Evolutionary conservation across 169 alveolate species (phyloP).

Genomic region (Gregarina niphandrodes): DNA sequence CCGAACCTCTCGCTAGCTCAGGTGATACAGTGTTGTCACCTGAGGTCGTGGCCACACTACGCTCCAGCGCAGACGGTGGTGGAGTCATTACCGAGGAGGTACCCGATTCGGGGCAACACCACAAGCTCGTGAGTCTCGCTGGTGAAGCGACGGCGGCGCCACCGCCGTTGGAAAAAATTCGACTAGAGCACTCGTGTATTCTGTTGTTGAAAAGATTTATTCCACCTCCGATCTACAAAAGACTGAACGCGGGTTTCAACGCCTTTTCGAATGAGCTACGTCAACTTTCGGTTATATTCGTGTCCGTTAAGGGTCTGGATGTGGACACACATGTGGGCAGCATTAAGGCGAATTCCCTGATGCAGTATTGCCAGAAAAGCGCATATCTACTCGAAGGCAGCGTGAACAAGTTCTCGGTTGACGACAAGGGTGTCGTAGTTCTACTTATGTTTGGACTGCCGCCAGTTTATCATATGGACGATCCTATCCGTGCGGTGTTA

Average conservation of each 20-base stretch:
- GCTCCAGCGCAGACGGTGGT: too few species aligned
- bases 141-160: neutral
- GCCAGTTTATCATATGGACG: slow-evolving; percentile 34
- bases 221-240: slow-evolving; percentile 37
- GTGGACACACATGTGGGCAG: slow-evolving; percentile 35
- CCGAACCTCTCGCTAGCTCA: slow-evolving; percentile 38
- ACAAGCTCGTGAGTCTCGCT: neutral
- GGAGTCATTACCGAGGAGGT: too few species aligned
- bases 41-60: slow-evolving; percentile 2
- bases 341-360: slow-evolving; percentile 31
- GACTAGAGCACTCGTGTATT: neutral
- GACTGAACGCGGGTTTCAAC: slow-evolving; percentile 29
- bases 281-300: slow-evolving; percentile 28
- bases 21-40: slow-evolving; percentile 29
- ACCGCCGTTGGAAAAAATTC: neutral
- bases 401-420: slow-evolving; percentile 45
- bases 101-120: too few species aligned
- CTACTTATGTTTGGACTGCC: slow-evolving; percentile 36
- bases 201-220: slow-evolving; percentile 17
- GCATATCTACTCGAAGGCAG: slow-evolving; percentile 31
- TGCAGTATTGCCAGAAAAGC: slow-evolving; percentile 16
- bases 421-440: slow-evolving; percentile 40
- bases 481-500: slow-evolving; percentile 15
- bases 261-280: slow-evolving; percentile 33
- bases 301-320: slow-evolving; percentile 33